These are phyloP conservation scores for Saccharomycopsis malanga DNA, from an alignment of 805 yeast species.

Conservation along the genomic window DNA sequence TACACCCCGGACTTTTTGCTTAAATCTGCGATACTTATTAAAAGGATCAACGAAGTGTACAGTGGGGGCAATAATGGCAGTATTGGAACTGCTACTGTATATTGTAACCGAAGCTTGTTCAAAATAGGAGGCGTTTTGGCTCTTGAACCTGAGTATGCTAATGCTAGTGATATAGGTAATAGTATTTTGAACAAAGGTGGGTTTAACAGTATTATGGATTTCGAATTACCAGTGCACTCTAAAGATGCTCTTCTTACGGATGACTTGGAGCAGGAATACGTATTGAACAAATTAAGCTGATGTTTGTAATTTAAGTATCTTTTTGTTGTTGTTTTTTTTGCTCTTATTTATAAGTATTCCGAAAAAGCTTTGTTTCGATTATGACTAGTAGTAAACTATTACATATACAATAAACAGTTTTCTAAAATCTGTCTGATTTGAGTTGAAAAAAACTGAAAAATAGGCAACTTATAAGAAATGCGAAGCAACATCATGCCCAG, in stretches of 20 bases:
- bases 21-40: background rate
- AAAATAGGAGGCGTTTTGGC: conserved; percentile 9
- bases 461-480: too few species aligned
- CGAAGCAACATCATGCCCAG: too few species aligned
- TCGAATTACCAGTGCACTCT: background rate
- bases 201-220: background rate
- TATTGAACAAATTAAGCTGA: background rate
- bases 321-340: too few species aligned
- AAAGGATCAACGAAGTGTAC: conserved; percentile 2
- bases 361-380: too few species aligned
- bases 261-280: background rate
- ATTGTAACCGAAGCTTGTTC: conserved; percentile 1
- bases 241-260: background rate
- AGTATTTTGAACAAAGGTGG: background rate
- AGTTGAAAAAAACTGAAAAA: too few species aligned
- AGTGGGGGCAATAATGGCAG: background rate
- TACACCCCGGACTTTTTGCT: background rate
- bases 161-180: background rate
- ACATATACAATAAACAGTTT: too few species aligned
- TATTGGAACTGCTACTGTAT: conserved; percentile 3
- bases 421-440: too few species aligned
- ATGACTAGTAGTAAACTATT: too few species aligned
- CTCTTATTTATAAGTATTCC: too few species aligned
- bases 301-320: too few species aligned
- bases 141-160: background rate